phyloP scores from a whole-genome alignment of 2,329 filamentous ascomycete genomes.

The Drechslera avenae region DNA sequence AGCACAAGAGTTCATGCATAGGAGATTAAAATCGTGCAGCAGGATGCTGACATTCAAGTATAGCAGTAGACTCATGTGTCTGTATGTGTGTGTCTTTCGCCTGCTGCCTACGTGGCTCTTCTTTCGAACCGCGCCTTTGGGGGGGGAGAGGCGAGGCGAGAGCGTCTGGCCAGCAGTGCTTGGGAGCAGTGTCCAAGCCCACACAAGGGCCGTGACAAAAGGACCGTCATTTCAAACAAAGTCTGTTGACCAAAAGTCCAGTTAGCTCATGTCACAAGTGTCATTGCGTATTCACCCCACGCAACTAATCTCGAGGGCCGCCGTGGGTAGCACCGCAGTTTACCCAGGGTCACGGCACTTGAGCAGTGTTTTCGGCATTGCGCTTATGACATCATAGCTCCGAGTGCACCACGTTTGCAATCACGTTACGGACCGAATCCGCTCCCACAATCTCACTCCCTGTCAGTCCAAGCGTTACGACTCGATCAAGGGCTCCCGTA shows the following conservation, averaged over 20 bases:
- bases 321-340: background rate
- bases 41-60: background rate
- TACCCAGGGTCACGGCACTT: conserved; percentile 7
- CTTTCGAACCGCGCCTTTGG: background rate
- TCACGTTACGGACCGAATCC: conserved; percentile 11
- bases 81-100: too few species aligned
- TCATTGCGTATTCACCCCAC: background rate
- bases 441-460: background rate
- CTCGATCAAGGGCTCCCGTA: conserved; percentile 3
- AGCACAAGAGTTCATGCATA: conserved; percentile 13
- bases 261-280: background rate
- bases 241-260: background rate
- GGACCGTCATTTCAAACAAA: background rate
- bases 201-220: too few species aligned
- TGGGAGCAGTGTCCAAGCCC: too few species aligned
- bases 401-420: conserved; percentile 8
- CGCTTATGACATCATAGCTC: background rate
- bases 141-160: too few species aligned
- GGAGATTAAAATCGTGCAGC: conserved; percentile 8
- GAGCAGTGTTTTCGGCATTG: conserved; percentile 6
- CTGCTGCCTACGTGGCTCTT: conserved; percentile 21
- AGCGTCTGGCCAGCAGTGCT: background rate
- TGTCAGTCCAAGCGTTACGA: conserved; percentile 1
- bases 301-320: background rate
- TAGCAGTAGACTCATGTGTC: too few species aligned